phyloP scores from a whole-genome alignment of 345 rosid species.

The Isatis tinctoria region DNA sequence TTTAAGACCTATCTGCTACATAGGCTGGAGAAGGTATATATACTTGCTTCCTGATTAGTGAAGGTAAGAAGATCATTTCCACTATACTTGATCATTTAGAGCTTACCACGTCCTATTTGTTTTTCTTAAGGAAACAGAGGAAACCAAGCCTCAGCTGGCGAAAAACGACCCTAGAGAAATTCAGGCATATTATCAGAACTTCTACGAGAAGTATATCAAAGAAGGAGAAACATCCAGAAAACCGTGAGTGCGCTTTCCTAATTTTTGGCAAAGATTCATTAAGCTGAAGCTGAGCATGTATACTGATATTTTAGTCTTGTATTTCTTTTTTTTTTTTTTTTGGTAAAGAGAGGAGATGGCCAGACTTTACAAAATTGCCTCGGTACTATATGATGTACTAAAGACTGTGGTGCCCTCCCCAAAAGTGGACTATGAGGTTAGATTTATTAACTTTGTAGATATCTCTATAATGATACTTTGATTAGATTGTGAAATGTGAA shows the following conservation, averaged over 20 bases:
- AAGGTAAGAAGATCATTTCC: not conserved
- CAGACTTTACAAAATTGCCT: constrained; percentile 65
- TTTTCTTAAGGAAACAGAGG: constrained; percentile 54
- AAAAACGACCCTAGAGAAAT: constrained; percentile 61
- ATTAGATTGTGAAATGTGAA: not conserved
- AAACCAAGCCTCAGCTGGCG: constrained; percentile 46
- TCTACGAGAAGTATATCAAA: constrained; percentile 53
- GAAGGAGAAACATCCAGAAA: constrained; percentile 58
- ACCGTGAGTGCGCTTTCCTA: constrained; percentile 55
- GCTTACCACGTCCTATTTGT: constrained; percentile 15
- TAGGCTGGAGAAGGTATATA: constrained; percentile 74
- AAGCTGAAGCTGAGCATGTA: no score
- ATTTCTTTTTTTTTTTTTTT: constrained; percentile 7
- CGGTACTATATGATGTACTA: constrained; percentile 78
- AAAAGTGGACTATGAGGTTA: constrained; percentile 68
- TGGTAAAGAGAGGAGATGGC: constrained; percentile 89
- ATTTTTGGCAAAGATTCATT: not conserved
- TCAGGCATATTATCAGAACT: constrained; percentile 56
- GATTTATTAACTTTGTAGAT: constrained; percentile 5
- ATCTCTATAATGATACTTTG: not conserved
- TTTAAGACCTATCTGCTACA: constrained; percentile 85
- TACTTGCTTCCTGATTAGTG: not conserved
- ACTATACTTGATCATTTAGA: not conserved
- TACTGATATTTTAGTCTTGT: no score
- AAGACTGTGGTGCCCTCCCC: constrained; percentile 50